These are phyloP conservation scores for Sporothrix inflata DNA, from an alignment of 2,329 filamentous ascomycete species.

Conservation along the genomic window DNA sequence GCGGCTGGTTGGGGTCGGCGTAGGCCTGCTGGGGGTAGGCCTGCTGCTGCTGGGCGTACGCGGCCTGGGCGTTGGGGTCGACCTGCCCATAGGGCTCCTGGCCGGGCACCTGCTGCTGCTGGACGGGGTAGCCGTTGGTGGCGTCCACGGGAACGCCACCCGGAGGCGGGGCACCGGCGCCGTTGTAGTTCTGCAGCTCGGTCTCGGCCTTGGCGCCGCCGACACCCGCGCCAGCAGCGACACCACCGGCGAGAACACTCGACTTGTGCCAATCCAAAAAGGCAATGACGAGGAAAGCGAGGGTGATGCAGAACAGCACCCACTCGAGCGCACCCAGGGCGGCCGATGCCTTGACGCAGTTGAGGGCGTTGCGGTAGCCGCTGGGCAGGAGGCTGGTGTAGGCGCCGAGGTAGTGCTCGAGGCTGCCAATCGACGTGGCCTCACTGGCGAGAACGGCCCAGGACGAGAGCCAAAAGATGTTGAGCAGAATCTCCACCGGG, in stretches of 20 bases:
- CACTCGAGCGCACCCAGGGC: slow-evolving; percentile 34
- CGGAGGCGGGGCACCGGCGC: background rate
- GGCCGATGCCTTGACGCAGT: slow-evolving; percentile 35
- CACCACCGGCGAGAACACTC: background rate
- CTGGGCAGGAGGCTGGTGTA: slow-evolving; percentile 5
- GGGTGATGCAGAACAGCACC: slow-evolving; percentile 34
- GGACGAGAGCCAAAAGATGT: slow-evolving; percentile 35
- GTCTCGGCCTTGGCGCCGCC: slow-evolving; percentile 22
- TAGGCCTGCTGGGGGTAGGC: slow-evolving; percentile 9
- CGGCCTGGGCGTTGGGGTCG: background rate
- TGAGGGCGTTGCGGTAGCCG: slow-evolving; percentile 26
- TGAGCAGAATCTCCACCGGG: slow-evolving; percentile 31
- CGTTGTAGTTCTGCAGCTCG: slow-evolving; percentile 25
- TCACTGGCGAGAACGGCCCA: slow-evolving; percentile 36
- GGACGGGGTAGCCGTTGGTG: background rate
- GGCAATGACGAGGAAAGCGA: slow-evolving; percentile 24
- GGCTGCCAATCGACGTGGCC: slow-evolving; percentile 19
- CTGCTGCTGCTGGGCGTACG: slow-evolving; percentile 13
- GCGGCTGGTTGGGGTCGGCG: background rate
- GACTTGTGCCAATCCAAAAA: slow-evolving; percentile 18
- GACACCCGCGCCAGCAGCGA: slow-evolving; percentile 7
- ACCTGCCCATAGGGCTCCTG: slow-evolving; percentile 1
- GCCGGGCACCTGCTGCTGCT: slow-evolving; percentile 6
- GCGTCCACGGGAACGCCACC: background rate
- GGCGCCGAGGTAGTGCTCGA: slow-evolving; percentile 18